These are phyloP conservation scores for Mycosphaerella sp. DNA, from an alignment of 2,329 filamentous ascomycete species.

Conservation along the genomic window DNA sequence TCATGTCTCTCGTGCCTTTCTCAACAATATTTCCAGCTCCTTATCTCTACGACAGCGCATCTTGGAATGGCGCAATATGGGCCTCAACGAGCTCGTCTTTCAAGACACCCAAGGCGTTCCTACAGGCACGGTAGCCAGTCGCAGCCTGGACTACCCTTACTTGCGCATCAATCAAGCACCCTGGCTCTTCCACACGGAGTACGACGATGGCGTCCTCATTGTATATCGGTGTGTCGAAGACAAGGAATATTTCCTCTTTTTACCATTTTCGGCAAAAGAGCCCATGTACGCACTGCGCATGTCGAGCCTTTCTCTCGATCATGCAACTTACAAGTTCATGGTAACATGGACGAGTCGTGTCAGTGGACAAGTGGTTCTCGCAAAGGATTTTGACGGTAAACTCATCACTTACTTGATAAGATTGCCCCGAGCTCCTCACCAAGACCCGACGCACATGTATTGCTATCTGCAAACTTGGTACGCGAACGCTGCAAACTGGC, in stretches of 20 bases:
- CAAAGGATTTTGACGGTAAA: not conserved
- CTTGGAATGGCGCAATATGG: not conserved
- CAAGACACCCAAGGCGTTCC: constrained; percentile 1
- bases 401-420: not conserved
- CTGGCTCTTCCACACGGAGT: not conserved
- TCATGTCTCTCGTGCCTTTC: not conserved
- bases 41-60: not conserved
- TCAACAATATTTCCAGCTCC: constrained; percentile 1
- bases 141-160: not conserved
- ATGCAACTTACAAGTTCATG: not conserved
- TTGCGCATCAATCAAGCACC: not conserved
- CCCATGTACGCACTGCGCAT: not conserved
- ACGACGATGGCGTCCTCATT: not conserved
- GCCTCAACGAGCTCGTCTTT: not conserved
- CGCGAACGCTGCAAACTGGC: not conserved
- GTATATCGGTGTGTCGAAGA: not conserved
- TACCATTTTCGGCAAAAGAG: not conserved
- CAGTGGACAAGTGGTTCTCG: not conserved
- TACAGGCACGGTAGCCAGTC: not conserved
- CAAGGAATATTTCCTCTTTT: not conserved
- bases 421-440: not conserved
- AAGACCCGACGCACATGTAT: not conserved
- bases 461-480: constrained; percentile 1
- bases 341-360: not conserved
- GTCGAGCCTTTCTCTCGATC: not conserved